Evolutionary conservation across 78 protist genomes (phyloP).

Genomic region (Pigoraptor vietnamica): DNA sequence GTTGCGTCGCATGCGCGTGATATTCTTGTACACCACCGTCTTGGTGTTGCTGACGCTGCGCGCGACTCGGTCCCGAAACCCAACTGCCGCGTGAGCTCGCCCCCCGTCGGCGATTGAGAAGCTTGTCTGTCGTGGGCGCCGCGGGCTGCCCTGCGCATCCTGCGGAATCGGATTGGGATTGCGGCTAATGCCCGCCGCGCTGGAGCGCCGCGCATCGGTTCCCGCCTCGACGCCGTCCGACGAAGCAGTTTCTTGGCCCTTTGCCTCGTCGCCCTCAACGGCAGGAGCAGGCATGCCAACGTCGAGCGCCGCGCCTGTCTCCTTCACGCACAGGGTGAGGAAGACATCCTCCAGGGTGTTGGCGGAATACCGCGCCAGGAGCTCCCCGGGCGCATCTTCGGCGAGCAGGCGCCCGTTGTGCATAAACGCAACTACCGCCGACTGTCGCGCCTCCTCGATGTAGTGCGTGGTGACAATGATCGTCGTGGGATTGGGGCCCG

Average conservation of each 20-base stretch:
- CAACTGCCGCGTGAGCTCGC: background rate
- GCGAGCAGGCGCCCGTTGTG: slow-evolving; percentile 18
- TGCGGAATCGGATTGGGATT: background rate
- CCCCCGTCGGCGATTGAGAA: background rate
- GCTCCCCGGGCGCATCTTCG: slow-evolving; percentile 19
- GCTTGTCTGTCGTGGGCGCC: background rate
- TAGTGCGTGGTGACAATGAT: slow-evolving; percentile 60
- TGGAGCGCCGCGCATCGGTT: background rate
- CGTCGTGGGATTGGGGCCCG: slow-evolving; percentile 15
- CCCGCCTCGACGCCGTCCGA: background rate
- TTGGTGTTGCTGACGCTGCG: background rate
- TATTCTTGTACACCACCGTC: background rate
- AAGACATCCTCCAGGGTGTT: slow-evolving; percentile 32
- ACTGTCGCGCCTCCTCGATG: slow-evolving; percentile 54
- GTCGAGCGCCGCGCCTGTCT: background rate
- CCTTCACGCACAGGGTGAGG: background rate
- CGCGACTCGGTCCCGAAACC: background rate
- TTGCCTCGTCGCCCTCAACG: background rate
- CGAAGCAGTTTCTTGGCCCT: background rate
- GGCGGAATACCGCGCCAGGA: slow-evolving; percentile 2
- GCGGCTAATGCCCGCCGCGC: background rate
- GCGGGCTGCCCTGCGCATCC: background rate
- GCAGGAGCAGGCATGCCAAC: background rate
- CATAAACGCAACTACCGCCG: background rate
- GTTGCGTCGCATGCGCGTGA: background rate